Percentiles rank a stretch among this genome's conserved stretches.
Conservation (phyloP, 2,329 filamentous ascomycete genomes). For the Pseudopithomyces chartarum region DNA sequence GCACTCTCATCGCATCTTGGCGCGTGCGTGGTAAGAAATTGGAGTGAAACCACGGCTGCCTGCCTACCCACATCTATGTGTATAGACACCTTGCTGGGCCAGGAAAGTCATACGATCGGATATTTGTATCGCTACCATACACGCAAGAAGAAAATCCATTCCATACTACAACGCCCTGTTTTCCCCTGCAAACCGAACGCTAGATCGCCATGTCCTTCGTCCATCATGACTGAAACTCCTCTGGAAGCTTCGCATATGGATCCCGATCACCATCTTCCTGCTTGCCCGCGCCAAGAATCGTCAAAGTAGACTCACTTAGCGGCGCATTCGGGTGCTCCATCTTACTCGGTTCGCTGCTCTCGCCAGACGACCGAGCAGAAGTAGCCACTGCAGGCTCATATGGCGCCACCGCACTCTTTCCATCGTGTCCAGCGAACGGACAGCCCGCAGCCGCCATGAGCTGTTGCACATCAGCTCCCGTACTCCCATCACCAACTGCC, state of each 20-base stretch:
- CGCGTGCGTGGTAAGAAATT: too few relatives aligned
- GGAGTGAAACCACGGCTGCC: too few relatives aligned
- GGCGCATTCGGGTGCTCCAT: slow-evolving; percentile 32
- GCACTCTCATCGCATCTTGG: too few relatives aligned
- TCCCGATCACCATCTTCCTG: slow-evolving; percentile 45
- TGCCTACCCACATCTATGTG: too few relatives aligned
- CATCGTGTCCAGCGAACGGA: slow-evolving; percentile 15
- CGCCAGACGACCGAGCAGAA: background rate
- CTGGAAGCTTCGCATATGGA: slow-evolving; percentile 37
- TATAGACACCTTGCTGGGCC: too few relatives aligned
- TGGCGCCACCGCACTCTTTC: slow-evolving; percentile 6
- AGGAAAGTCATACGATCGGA: too few relatives aligned
- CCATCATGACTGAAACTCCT: slow-evolving; percentile 13
- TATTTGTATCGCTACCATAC: too few relatives aligned
- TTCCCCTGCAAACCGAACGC: too few relatives aligned
- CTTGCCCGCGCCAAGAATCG: slow-evolving; percentile 31
- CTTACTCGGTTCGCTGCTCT: slow-evolving; percentile 34
- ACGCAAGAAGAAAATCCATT: too few relatives aligned
- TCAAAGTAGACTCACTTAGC: slow-evolving; percentile 24
- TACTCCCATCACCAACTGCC: slow-evolving; percentile 13
- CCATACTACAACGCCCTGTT: too few relatives aligned
- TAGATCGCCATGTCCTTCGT: too few relatives aligned
- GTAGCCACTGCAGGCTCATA: slow-evolving; percentile 13
- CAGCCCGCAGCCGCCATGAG: slow-evolving; percentile 11
- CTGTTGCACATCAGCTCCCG: background rate